Evolutionary conservation across 108 stramenopile species (phyloP), one percentile per base, ranked within the genome.

Genomic region (Nannochloropsis salina): DNA sequence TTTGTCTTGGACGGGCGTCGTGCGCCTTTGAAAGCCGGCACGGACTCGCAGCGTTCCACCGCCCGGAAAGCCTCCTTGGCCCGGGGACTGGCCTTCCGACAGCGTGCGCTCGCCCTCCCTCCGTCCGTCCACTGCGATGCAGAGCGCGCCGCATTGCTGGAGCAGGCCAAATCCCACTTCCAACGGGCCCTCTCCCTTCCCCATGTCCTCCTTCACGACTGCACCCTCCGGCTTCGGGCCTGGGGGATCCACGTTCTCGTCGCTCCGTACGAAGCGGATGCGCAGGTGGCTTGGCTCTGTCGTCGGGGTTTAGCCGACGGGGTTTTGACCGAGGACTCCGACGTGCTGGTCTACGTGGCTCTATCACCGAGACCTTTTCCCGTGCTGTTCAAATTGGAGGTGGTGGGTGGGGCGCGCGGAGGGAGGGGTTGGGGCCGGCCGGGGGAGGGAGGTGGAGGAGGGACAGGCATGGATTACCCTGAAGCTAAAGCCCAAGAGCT

Each of bases 261-360:
- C 6, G 86, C 89, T 41, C 89, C 89, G 1, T 90, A 90, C 86
- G 89, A 90, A 86, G 89, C 89, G 22, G 89, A 90, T 41, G 89
- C 89, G 8, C 89, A 90, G 86, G 86, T 90, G n/a, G 88, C 88
- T 18, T 90, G 44, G 83, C 84, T 90, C 9, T 82, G 83, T 18
- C n/a, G 42, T 41, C 40, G 44, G 21, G 86, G 83, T 22, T 83
- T 90, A n/a, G 89, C 88, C 6, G 84, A 88, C 83, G 88, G 85
- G 9, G 89, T 90, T n/a, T 83, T 90, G 42, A 84, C 89, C 31
- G 89, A 90, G 80, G 89, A 90, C 41, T 85, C 84, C 22, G 89
- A 90, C 80, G 88, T 86, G 21, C 81, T 86, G 44, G 86, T 86
- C 4, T 86, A 86, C 42, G 82, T 86, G 81, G 86, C 86, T 6